Conservation (phyloP, 2,329 filamentous ascomycete genomes). For the Colletotrichum sp. region DNA sequence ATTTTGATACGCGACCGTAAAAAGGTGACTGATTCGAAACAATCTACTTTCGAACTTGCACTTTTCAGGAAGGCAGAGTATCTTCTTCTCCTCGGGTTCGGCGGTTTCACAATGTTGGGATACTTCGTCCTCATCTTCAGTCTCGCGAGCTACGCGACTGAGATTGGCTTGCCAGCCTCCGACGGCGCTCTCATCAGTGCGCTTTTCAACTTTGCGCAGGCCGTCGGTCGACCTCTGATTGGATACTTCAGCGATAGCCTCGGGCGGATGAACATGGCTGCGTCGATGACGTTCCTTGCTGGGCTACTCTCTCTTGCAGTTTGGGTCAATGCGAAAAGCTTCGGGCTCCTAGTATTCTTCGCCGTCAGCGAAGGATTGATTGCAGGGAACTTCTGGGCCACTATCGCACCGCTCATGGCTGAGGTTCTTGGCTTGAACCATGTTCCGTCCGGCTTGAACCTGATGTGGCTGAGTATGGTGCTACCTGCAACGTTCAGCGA, state of each 20-base stretch:
- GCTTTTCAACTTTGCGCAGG: background rate
- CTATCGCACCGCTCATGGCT: background rate
- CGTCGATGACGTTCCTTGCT: background rate
- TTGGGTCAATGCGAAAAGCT: background rate
- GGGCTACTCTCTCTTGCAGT: background rate
- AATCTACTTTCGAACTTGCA: background rate
- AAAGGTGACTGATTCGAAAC: background rate
- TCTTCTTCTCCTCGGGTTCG: background rate
- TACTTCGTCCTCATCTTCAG: background rate
- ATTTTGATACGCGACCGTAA: background rate
- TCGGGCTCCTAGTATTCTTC: background rate
- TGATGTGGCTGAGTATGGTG: background rate
- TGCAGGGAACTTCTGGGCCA: background rate
- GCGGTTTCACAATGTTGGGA: background rate
- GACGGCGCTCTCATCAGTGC: background rate
- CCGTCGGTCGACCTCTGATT: background rate
- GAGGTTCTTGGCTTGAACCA: background rate
- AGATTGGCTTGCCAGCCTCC: background rate
- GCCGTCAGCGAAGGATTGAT: background rate
- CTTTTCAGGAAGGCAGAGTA: background rate
- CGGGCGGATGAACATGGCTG: background rate
- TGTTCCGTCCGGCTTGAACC: background rate
- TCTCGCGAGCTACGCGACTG: background rate
- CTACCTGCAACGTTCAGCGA: background rate
- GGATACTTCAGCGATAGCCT: background rate